phyloP scores from a whole-genome alignment of 345 rosid species.

The Boechera divaricarpa region DNA sequence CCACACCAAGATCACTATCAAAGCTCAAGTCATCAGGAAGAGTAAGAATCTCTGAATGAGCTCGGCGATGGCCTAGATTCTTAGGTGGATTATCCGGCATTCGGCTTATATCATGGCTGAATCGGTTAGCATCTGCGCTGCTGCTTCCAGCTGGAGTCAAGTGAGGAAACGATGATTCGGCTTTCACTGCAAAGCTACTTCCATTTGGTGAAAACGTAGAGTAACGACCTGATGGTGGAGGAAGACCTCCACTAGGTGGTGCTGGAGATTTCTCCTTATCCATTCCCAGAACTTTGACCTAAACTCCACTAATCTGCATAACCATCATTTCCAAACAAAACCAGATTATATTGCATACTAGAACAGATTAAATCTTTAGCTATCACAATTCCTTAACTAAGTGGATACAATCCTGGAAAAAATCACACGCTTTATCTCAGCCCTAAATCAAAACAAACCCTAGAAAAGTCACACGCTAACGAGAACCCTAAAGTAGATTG shows the following conservation, averaged over 20 bases:
- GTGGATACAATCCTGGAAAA: background rate
- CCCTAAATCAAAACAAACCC: slow-evolving; percentile 1
- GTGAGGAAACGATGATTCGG: slow-evolving; percentile 60
- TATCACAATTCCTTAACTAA: slow-evolving; percentile 15
- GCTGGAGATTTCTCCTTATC: slow-evolving; percentile 69
- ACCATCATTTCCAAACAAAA: slow-evolving; percentile 20
- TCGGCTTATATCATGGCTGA: slow-evolving; percentile 79
- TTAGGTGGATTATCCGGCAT: slow-evolving; percentile 88
- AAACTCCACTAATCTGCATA: slow-evolving; percentile 32
- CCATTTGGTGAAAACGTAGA: slow-evolving; percentile 56
- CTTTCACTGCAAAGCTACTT: slow-evolving; percentile 53
- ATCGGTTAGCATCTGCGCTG: slow-evolving; percentile 57
- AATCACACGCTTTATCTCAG: background rate
- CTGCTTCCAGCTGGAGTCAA: slow-evolving; percentile 53
- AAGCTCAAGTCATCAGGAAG: slow-evolving; percentile 94
- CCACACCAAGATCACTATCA: slow-evolving; percentile 89
- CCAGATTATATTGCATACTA: slow-evolving; percentile 1
- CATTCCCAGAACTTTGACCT: slow-evolving; percentile 53
- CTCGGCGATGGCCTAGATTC: slow-evolving; percentile 89
- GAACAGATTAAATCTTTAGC: slow-evolving; percentile 3
- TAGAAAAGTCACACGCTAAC: slow-evolving; percentile 2
- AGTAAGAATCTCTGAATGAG: slow-evolving; percentile 92
- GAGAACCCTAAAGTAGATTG: background rate
- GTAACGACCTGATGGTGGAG: slow-evolving; percentile 66
- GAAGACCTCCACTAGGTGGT: slow-evolving; percentile 62